Conservation (phyloP, 225 moss, liverwort and hornwort genomes). For the Pseudoscleropodium purum region DNA sequence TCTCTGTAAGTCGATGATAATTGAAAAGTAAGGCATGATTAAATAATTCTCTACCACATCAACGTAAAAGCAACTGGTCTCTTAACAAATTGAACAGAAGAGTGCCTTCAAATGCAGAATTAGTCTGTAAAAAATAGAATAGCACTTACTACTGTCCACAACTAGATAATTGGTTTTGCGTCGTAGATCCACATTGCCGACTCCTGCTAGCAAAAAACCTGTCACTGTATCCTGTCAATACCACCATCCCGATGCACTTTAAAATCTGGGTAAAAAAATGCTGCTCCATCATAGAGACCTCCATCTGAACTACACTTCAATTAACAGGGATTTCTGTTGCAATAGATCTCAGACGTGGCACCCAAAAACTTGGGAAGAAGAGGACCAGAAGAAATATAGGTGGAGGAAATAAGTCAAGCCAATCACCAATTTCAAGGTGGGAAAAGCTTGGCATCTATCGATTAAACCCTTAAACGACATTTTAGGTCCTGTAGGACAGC, state of each 20-base stretch:
- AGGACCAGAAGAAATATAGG: not conserved
- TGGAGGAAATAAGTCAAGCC: not conserved
- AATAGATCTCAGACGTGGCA: not conserved
- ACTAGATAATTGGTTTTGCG: conserved; percentile 91
- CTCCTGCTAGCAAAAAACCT: conserved; percentile 88
- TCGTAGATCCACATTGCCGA: conserved; percentile 89
- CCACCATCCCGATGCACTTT: not conserved
- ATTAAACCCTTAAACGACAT: not conserved
- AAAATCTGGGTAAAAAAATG: not conserved
- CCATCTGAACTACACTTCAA: not conserved
- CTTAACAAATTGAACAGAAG: not conserved
- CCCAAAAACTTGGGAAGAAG: not conserved
- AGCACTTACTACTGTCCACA: conserved; percentile 73
- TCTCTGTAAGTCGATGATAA: conserved; percentile 29
- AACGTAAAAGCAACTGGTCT: not conserved
- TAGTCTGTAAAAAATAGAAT: not conserved
- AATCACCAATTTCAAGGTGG: not conserved
- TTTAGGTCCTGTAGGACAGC: not conserved
- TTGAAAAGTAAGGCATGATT: not conserved
- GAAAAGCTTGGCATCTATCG: not conserved
- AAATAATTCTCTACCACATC: not conserved
- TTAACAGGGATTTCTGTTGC: not conserved
- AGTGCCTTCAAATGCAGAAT: not conserved
- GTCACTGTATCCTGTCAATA: conserved; percentile 85
- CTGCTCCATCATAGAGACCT: not conserved